phyloP scores from a whole-genome alignment of 805 yeast species.

The Blastobotrys robertii region DNA sequence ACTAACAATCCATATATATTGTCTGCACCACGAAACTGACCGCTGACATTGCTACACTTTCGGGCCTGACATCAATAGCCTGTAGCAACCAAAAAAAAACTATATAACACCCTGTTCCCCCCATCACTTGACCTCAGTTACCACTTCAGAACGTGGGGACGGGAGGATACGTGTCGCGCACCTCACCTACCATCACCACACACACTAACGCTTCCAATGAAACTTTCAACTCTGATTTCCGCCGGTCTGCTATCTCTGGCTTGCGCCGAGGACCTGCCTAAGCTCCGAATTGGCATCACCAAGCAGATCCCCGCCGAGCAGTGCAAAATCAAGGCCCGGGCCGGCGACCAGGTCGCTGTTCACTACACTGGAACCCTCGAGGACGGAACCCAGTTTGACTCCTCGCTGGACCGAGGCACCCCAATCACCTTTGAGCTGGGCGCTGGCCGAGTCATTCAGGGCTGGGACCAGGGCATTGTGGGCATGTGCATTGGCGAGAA shows the following conservation, averaged over 20 bases:
- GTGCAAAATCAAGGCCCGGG: slow-evolving; percentile 48
- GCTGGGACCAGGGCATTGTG: slow-evolving; percentile 83
- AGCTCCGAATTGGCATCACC: slow-evolving; percentile 30
- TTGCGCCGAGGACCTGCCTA: slow-evolving; percentile 15
- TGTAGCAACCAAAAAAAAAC: no score
- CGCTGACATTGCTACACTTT: no score
- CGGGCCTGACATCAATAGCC: no score
- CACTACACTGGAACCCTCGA: slow-evolving; percentile 69
- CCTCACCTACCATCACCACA: background rate
- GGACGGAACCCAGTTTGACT: slow-evolving; percentile 67
- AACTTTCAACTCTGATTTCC: background rate
- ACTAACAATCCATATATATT: no score
- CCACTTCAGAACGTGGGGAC: no score
- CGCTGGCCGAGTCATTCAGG: slow-evolving; percentile 66
- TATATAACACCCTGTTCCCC: no score
- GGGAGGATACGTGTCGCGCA: background rate
- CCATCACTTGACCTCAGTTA: background rate
- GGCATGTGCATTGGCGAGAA: slow-evolving; percentile 87
- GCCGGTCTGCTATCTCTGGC: slow-evolving; percentile 5
- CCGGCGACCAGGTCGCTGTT: slow-evolving; percentile 62
- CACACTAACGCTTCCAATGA: background rate
- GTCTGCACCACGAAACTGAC: no score
- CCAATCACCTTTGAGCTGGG: slow-evolving; percentile 75
- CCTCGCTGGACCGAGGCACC: slow-evolving; percentile 49
- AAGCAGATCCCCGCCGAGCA: slow-evolving; percentile 39